These are phyloP conservation scores for Populus hybrid DNA, from an alignment of 441 rosid genomes.

Conservation along the genomic window DNA sequence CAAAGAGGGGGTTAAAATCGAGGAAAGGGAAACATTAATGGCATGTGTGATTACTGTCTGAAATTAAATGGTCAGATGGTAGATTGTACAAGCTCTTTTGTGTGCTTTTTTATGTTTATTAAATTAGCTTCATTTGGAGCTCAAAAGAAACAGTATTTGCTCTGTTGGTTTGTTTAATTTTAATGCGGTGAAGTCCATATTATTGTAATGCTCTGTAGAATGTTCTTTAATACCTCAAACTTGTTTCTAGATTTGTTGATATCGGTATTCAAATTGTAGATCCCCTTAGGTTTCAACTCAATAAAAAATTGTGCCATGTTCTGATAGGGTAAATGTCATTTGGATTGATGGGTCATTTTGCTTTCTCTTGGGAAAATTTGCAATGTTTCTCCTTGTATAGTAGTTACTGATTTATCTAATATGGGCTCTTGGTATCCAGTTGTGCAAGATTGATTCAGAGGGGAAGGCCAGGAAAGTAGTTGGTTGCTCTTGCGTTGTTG, in stretches of 20 bases:
- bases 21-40: background rate
- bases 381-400: background rate
- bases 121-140: background rate
- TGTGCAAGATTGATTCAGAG: constrained; percentile 50
- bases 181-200: background rate
- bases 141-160: background rate
- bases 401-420: background rate
- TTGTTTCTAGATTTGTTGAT: background rate
- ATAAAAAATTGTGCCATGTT: background rate
- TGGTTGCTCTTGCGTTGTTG: constrained; percentile 48
- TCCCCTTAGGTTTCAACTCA: background rate
- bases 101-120: background rate
- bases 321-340: background rate
- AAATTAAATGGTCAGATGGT: background rate
- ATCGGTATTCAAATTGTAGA: background rate
- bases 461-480: constrained; percentile 54
- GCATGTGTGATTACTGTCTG: background rate
- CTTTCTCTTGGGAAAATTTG: background rate
- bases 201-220: background rate
- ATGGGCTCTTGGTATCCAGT: constrained; percentile 19
- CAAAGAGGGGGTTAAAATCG: background rate
- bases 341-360: background rate
- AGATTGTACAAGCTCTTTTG: background rate
- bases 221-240: background rate
- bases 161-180: background rate